These are phyloP conservation scores for Blumeria hordei DNA, from an alignment of 2,329 filamentous ascomycete species.

Conservation along the genomic window DNA sequence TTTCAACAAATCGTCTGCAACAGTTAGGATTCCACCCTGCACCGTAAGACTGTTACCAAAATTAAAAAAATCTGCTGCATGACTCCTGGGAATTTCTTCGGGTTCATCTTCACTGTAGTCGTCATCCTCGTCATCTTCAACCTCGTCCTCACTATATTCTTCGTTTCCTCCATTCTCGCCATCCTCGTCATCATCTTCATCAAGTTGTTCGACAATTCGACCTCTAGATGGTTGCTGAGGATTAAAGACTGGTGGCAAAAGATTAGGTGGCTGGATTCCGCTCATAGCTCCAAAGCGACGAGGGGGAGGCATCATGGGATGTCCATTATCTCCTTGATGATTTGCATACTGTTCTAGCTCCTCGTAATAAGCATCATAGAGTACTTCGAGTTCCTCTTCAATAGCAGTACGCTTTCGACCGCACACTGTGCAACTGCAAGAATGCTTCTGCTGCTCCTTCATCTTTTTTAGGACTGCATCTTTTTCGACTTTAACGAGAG, in stretches of 20 bases:
- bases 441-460: conserved; percentile 99
- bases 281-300: conserved; percentile 34
- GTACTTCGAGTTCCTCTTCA: conserved; percentile 87
- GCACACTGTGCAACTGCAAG: conserved; percentile 93
- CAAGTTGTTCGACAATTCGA: conserved; percentile 44
- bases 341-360: conserved; percentile 96
- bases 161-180: conserved; percentile 24
- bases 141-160: conserved; percentile 23
- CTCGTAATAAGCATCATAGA: conserved; percentile 97
- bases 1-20: conserved; percentile 92
- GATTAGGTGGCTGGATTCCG: conserved; percentile 31
- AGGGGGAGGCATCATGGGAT: conserved; percentile 42
- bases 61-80: conserved; percentile 72
- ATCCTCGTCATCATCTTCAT: conserved; percentile 19
- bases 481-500: conserved; percentile 92
- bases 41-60: conserved; percentile 96
- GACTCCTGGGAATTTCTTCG: conserved; percentile 38
- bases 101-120: conserved; percentile 44
- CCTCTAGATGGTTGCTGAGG: conserved; percentile 49
- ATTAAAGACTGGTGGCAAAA: conserved; percentile 30
- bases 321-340: conserved; percentile 46
- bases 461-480: conserved; percentile 95
- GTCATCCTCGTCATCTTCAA: conserved; percentile 34
- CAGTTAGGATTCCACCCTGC: conserved; percentile 90
- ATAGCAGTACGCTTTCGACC: conserved; percentile 90